A percentile compares a stretch with the other conserved stretches of the same genome.
Conservation (phyloP, 306 rosid genomes). For the Cucurbita argyrosperma region DNA sequence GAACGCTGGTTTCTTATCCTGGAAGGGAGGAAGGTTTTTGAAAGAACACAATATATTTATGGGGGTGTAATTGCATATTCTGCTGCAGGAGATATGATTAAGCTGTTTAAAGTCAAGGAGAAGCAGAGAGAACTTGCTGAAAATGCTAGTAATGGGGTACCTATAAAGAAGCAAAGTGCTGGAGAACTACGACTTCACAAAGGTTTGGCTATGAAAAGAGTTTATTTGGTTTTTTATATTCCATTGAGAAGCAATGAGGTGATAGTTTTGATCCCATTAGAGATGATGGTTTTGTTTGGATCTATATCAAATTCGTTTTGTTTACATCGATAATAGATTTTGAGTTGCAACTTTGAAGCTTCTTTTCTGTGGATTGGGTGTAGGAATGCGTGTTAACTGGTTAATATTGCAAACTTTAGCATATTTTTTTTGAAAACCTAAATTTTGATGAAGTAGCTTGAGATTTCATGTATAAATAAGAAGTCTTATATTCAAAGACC, state of each 20-base stretch:
- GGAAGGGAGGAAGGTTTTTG: not conserved
- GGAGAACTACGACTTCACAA: conserved; percentile 88
- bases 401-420: not conserved
- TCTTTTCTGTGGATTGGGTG: not conserved
- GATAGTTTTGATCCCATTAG: not conserved
- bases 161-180: conserved; percentile 71
- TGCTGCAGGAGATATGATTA: conserved; percentile 58
- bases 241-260: not conserved
- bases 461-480: not conserved
- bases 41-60: not conserved
- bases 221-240: not conserved
- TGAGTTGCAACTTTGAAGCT: not conserved
- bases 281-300: not conserved
- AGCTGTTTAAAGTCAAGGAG: conserved; percentile 80
- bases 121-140: conserved; percentile 82
- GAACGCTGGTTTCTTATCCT: not conserved
- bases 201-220: conserved; percentile 26
- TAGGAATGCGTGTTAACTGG: not conserved
- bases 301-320: not conserved
- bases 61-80: not conserved
- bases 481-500: not conserved
- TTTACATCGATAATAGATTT: not conserved
- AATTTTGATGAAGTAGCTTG: not conserved
- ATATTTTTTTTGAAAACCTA: not conserved
- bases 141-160: conserved; percentile 50